Conservation (phyloP, 257 asterid species). For the Ajuga chamaepitys region DNA sequence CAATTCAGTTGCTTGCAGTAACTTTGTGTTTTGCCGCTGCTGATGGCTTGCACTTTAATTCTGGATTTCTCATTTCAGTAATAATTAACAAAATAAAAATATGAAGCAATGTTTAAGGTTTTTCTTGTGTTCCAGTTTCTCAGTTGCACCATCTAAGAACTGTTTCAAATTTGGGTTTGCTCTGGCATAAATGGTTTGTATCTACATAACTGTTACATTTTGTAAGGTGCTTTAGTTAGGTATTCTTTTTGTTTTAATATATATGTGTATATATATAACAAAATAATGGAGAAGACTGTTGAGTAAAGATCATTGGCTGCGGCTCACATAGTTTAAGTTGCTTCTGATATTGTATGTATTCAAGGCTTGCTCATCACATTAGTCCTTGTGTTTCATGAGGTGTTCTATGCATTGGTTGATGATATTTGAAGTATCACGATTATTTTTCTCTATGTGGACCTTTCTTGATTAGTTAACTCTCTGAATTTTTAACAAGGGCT, state of each 20-base stretch:
- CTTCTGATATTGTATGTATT: background rate
- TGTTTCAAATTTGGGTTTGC: background rate
- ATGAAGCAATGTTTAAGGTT: background rate
- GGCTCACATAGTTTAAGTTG: background rate
- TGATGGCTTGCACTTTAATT: background rate
- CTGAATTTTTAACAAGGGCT: background rate
- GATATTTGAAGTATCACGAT: background rate
- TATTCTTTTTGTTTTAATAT: background rate
- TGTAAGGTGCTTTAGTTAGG: background rate
- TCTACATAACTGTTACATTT: background rate
- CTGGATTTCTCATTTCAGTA: background rate
- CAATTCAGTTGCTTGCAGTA: background rate
- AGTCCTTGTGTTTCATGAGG: background rate
- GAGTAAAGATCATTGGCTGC: no score
- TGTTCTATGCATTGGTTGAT: background rate
- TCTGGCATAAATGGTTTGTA: background rate
- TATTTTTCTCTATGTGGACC: background rate
- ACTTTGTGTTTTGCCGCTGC: background rate
- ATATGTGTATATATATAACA: no score
- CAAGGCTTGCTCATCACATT: no score
- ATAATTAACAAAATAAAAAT: no score
- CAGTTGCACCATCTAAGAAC: background rate
- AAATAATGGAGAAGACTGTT: no score
- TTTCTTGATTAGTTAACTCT: background rate
- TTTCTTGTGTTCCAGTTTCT: background rate